phyloP scores from a whole-genome alignment of 345 rosid genomes.

The Eucalyptus pauciflora region DNA sequence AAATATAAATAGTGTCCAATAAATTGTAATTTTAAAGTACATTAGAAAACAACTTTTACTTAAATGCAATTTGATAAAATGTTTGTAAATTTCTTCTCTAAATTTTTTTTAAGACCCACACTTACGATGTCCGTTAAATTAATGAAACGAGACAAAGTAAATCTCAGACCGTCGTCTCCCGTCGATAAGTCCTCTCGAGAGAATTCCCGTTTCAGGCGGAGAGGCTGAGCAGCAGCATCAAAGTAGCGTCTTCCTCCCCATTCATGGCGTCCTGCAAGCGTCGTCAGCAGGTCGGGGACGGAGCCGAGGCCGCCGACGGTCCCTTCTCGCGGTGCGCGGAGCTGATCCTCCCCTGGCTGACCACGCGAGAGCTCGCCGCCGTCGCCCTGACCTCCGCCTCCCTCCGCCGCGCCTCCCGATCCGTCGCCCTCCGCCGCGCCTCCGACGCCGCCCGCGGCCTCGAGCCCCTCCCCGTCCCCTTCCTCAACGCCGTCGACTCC shows the following conservation, averaged over 20 bases:
- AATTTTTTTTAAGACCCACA: no score
- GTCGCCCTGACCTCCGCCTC: constrained; percentile 45
- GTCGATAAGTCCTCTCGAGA: neutral
- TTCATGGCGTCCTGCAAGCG: neutral
- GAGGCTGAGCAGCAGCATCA: neutral
- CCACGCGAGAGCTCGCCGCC: constrained; percentile 43
- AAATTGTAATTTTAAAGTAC: no score
- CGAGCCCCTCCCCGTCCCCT: constrained; percentile 46
- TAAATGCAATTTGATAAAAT: no score
- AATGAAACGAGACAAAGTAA: neutral
- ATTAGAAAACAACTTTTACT: no score
- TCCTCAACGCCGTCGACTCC: constrained; percentile 25
- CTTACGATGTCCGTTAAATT: neutral
- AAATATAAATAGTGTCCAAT: no score
- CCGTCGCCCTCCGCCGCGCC: constrained; percentile 36
- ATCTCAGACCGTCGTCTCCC: neutral
- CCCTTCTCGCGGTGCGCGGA: constrained; percentile 9
- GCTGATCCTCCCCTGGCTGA: constrained; percentile 62
- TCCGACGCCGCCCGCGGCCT: constrained; percentile 55
- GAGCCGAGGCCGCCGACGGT: neutral
- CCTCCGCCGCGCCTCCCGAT: constrained; percentile 19
- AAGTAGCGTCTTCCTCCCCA: neutral
- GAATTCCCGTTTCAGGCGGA: neutral
- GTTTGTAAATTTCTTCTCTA: no score
- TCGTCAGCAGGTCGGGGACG: neutral